These are phyloP conservation scores for Rostrohypoxylon terebratum DNA, from an alignment of 495 filamentous ascomycete species.

Conservation along the genomic window DNA sequence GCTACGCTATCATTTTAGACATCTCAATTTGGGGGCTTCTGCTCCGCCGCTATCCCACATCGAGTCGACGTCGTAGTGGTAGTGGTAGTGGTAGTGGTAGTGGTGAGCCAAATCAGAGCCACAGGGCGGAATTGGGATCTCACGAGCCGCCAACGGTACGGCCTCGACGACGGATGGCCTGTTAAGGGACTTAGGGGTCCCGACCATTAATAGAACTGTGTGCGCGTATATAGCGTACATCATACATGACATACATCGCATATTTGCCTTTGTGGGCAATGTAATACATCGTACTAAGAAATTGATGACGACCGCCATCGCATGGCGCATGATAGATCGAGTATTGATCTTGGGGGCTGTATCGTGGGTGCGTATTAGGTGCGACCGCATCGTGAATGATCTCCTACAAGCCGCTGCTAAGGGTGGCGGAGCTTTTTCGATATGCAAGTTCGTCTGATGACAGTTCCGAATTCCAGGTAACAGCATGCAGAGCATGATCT, in stretches of 20 bases:
- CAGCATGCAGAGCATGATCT: conserved; percentile 43
- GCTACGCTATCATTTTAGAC: conserved; percentile 7
- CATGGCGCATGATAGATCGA: conserved; percentile 32
- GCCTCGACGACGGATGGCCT: conserved; percentile 1
- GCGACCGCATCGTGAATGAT: conserved; percentile 30
- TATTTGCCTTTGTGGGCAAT: background rate
- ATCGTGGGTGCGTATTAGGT: conserved; percentile 11
- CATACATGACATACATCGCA: background rate
- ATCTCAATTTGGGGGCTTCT: conserved; percentile 28
- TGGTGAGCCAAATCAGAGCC: background rate
- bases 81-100: background rate
- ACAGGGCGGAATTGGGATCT: conserved; percentile 10
- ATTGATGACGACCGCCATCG: background rate
- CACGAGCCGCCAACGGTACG: conserved; percentile 10
- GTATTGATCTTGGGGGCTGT: conserved; percentile 19
- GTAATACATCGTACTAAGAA: background rate
- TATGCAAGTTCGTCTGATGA: conserved; percentile 46
- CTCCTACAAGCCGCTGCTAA: conserved; percentile 25
- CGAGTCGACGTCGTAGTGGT: conserved; percentile 4
- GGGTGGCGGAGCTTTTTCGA: conserved; percentile 31
- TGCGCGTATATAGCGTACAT: background rate
- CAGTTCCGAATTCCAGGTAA: conserved; percentile 47
- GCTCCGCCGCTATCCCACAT: conserved; percentile 36
- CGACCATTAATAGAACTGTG: conserved; percentile 2
- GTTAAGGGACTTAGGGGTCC: background rate